Conservation (phyloP, 768 basidiomycete species). For the Tricholoma furcatifolium region DNA sequence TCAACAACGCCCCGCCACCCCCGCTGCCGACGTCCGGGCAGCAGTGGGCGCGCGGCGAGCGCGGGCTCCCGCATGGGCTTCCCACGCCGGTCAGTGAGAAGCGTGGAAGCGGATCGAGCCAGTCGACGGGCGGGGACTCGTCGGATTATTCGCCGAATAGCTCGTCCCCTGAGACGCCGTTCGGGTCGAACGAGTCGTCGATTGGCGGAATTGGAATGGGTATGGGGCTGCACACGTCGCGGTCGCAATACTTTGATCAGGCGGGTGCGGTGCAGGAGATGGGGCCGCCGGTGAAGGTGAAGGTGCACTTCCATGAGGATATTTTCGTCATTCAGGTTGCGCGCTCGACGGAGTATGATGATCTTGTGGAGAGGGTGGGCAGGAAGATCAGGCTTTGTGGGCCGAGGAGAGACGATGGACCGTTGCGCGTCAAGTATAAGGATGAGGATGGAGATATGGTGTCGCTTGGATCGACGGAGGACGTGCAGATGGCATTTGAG, state of each 20-base stretch:
- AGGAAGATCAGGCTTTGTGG: constrained; percentile 93
- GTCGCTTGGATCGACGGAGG: constrained; percentile 85
- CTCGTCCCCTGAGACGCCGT: constrained; percentile 85
- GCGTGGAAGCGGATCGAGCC: constrained; percentile 82
- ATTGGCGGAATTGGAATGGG: constrained; percentile 57
- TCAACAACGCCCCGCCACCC: constrained; percentile 51
- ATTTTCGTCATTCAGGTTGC: constrained; percentile 94
- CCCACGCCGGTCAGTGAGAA: constrained; percentile 49
- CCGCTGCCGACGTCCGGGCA: constrained; percentile 35
- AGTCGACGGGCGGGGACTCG: constrained; percentile 70
- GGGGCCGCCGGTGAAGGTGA: constrained; percentile 73
- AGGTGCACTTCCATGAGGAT: constrained; percentile 93
- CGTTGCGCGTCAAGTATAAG: constrained; percentile 82
- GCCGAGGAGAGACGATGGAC: constrained; percentile 74
- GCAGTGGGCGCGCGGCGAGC: constrained; percentile 42
- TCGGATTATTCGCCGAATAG: constrained; percentile 85
- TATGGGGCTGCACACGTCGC: constrained; percentile 50
- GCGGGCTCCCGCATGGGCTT: constrained; percentile 41
- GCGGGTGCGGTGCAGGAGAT: constrained; percentile 14
- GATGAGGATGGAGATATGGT: constrained; percentile 95
- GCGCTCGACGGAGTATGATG: constrained; percentile 72
- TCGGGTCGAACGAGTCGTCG: constrained; percentile 86
- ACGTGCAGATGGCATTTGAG: constrained; percentile 94
- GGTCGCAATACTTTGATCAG: constrained; percentile 50
- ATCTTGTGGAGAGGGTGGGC: constrained; percentile 86